Base-by-base conservation (phyloP, 805 yeast species). In the Yarrowia keelungensis region DNA sequence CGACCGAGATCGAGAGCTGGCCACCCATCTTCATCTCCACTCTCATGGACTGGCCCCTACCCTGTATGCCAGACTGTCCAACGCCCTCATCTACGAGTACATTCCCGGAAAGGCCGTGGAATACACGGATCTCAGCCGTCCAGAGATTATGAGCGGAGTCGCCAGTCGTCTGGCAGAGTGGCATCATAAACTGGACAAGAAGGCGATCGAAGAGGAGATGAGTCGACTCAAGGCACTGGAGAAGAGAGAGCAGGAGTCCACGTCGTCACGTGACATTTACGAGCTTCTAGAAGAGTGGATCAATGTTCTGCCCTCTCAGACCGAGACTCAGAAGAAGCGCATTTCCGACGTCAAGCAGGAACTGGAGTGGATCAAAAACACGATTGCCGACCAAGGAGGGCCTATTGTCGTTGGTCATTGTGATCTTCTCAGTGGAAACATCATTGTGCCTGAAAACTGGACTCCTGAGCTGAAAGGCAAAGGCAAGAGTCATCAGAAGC, bases 391-490 rank as follows among this genome's bases (percentile, higher is more conserved):
- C 8, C 77, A 78, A 39, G 87, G 90, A 2, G 87, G 88, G 0
- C 74, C 72, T 1, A 68, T 74, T 3, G 93, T 89, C 0, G 83
- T 88, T 8, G 84, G 88, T 16, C 95, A 89, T 74, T 87, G 91
- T 72, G 95, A 89, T 75, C 81, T 89, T 61, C 79, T 89, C 38
- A 83, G 89, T n/a, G 95, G 94, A 0, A 89, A 89, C 74, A 84
- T 89, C 42, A 85, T 89, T 32, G 82, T 47, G n/a, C 69, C 68
- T 9, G 49, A 36, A 14, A 16, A 22, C 14, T 46, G 53, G 64
- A 19, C 51, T 7, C 71, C 66, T 1, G 45, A 42, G 8, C 47
- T 56, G 39, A 56, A 56, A 26, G 47, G 39, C 22, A 12, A 39
- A 8, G 36, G 45, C 45, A 38, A 22, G 35, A 53, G n/a, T 5